phyloP scores from a whole-genome alignment of 768 basidiomycete species.

The Tulasnella sp. region DNA sequence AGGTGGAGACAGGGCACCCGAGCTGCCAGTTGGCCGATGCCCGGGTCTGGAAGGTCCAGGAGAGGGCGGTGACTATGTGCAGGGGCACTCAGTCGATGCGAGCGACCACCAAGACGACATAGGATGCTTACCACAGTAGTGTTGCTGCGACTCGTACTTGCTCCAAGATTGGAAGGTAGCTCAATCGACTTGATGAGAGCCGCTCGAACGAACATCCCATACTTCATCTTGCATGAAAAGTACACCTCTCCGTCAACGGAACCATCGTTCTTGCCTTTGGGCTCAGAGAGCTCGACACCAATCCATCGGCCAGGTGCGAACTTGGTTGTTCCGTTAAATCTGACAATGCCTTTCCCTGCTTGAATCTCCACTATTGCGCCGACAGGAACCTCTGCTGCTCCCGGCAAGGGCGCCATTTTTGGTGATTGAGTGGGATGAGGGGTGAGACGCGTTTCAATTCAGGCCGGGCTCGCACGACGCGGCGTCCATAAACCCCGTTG shows the following conservation, averaged over 20 bases:
- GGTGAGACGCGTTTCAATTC: slow-evolving; percentile 12
- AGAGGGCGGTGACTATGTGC: slow-evolving; percentile 13
- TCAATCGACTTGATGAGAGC: slow-evolving; percentile 74
- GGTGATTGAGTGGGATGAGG: not conserved
- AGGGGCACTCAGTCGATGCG: not conserved
- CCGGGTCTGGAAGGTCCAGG: slow-evolving; percentile 28
- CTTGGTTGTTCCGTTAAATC: slow-evolving; percentile 80
- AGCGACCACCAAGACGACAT: not conserved
- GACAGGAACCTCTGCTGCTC: slow-evolving; percentile 46
- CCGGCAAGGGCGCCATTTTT: slow-evolving; percentile 27
- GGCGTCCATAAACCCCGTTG: not conserved
- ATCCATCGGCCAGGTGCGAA: slow-evolving; percentile 94
- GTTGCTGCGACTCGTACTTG: slow-evolving; percentile 3
- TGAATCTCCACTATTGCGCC: slow-evolving; percentile 80
- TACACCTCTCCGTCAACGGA: slow-evolving; percentile 76
- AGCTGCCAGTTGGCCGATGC: slow-evolving; percentile 24
- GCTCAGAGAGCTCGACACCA: slow-evolving; percentile 82
- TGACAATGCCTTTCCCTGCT: slow-evolving; percentile 79
- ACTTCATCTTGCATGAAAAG: slow-evolving; percentile 72
- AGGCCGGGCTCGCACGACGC: slow-evolving; percentile 6
- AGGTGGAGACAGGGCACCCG: slow-evolving; percentile 31
- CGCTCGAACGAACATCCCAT: slow-evolving; percentile 89
- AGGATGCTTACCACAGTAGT: slow-evolving; percentile 4
- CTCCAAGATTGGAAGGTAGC: slow-evolving; percentile 39
- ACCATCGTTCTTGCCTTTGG: slow-evolving; percentile 95